phyloP scores from a whole-genome alignment of 2,329 filamentous ascomycete genomes.

The Diaporthe vexans region DNA sequence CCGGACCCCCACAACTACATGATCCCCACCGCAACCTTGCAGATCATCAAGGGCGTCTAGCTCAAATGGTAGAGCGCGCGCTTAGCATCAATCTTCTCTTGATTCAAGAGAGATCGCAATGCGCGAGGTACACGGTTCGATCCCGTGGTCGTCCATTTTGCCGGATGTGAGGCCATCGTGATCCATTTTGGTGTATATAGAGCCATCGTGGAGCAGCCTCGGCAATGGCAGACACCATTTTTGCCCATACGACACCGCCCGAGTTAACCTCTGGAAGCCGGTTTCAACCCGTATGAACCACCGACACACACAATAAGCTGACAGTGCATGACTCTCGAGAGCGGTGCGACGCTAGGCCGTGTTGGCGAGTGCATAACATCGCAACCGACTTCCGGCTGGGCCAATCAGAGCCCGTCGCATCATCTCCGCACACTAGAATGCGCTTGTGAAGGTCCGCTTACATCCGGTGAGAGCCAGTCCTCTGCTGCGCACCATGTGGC shows the following conservation, averaged over 20 bases:
- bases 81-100: slow-evolving; percentile 12
- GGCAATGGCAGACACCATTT: too few species aligned
- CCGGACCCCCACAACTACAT: not conserved
- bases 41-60: slow-evolving; percentile 7
- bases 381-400: not conserved
- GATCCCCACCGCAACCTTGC: not conserved
- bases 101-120: not conserved
- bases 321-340: not conserved
- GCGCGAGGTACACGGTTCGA: slow-evolving; percentile 28
- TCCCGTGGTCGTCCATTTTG: slow-evolving; percentile 29
- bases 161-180: not conserved
- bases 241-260: too few species aligned
- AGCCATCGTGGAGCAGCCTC: too few species aligned
- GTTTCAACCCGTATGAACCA: not conserved
- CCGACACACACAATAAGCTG: not conserved
- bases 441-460: not conserved
- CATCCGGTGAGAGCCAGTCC: not conserved
- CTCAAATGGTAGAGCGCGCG: slow-evolving; percentile 32
- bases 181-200: not conserved
- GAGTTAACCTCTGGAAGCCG: not conserved
- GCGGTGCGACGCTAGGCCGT: not conserved
- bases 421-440: not conserved
- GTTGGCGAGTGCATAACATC: not conserved
- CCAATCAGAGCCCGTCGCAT: not conserved
- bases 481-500: not conserved